These are phyloP conservation scores for Tephrocybe rancida DNA, from an alignment of 768 basidiomycete species.

Conservation along the genomic window DNA sequence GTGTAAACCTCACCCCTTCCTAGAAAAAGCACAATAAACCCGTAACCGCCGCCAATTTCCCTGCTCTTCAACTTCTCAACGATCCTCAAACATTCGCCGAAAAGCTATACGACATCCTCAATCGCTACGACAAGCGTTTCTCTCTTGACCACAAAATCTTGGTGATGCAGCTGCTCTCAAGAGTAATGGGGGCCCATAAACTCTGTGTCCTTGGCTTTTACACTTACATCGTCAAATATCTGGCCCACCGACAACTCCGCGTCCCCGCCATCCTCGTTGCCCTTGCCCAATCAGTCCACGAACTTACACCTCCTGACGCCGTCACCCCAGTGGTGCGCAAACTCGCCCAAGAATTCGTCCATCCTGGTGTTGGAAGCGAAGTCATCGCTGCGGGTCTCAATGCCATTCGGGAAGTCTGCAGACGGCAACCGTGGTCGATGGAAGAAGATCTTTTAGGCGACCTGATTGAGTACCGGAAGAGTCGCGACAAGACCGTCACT, in stretches of 20 bases:
- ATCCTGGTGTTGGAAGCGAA: slow-evolving; percentile 94
- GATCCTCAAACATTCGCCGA: slow-evolving; percentile 97
- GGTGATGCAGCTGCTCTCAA: slow-evolving; percentile 93
- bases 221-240: slow-evolving; percentile 93
- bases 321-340: slow-evolving; percentile 89
- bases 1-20: background rate
- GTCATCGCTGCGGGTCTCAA: slow-evolving; percentile 98
- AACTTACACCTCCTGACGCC: slow-evolving; percentile 92
- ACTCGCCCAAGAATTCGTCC: slow-evolving; percentile 93
- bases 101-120: slow-evolving; percentile 85
- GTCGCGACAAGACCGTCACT: slow-evolving; percentile 90
- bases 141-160: slow-evolving; percentile 97
- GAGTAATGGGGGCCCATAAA: slow-evolving; percentile 92
- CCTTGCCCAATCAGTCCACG: slow-evolving; percentile 93
- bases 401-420: slow-evolving; percentile 91
- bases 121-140: slow-evolving; percentile 90
- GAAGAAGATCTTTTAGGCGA: slow-evolving; percentile 93
- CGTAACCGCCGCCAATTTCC: slow-evolving; percentile 67
- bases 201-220: slow-evolving; percentile 94
- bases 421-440: slow-evolving; percentile 96
- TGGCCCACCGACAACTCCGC: slow-evolving; percentile 88
- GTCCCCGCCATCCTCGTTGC: slow-evolving; percentile 93
- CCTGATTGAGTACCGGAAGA: slow-evolving; percentile 93
- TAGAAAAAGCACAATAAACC: slow-evolving; percentile 38
- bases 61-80: slow-evolving; percentile 88